A percentile compares a stretch with the other conserved stretches of the same genome.
Conservation (phyloP, 2,329 filamentous ascomycete species). For the Colletotrichum sidae region DNA sequence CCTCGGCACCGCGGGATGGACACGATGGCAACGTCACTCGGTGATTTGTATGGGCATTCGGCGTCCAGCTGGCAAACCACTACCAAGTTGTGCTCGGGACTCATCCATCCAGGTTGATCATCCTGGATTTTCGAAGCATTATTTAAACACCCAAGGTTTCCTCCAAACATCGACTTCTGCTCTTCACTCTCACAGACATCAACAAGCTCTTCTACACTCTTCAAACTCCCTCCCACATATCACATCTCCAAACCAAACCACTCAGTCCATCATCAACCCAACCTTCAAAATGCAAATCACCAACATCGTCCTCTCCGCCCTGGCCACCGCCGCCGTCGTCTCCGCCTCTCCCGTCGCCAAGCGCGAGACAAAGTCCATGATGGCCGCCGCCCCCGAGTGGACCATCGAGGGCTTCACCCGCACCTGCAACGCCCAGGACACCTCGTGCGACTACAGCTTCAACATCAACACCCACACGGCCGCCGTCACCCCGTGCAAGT, state of each 20-base stretch:
- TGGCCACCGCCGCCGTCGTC: constrained; percentile 43
- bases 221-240: background rate
- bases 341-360: constrained; percentile 23
- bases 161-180: background rate
- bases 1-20: constrained; percentile 6
- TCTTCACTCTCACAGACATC: no score
- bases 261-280: background rate
- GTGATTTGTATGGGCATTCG: background rate
- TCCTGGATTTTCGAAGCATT: constrained; percentile 1
- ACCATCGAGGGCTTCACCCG: constrained; percentile 55
- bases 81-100: no score
- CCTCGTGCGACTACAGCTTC: constrained; percentile 58
- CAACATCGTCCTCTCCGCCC: constrained; percentile 51
- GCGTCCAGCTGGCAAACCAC: background rate
- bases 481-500: constrained; percentile 50
- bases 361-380: constrained; percentile 49
- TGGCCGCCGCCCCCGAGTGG: constrained; percentile 54
- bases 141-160: constrained; percentile 13
- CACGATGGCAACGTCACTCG: constrained; percentile 28
- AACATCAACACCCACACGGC: constrained; percentile 51
- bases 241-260: background rate
- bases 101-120: background rate
- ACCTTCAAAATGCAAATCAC: constrained; percentile 57
- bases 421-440: constrained; percentile 52
- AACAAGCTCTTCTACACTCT: no score